A percentile compares a stretch with the other conserved stretches of the same genome.
phyloP scores from a whole-genome alignment of 2,329 filamentous ascomycete genomes.

The Epichloe typhina region DNA sequence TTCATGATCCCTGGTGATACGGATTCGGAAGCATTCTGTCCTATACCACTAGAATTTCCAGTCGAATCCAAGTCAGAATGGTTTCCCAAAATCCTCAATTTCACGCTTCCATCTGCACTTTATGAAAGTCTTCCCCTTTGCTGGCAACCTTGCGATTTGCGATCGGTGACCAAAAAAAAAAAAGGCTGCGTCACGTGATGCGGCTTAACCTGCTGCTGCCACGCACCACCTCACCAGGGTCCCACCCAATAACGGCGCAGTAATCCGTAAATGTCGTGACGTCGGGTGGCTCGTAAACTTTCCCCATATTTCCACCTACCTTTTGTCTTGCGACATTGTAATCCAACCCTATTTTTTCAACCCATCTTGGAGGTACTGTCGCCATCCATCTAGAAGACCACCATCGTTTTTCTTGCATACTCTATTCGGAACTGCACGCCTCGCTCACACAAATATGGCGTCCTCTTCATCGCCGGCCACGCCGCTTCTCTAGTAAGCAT shows the following conservation, averaged over 20 bases:
- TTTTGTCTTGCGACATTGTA: not conserved
- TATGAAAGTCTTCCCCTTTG: not conserved
- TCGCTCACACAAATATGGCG: constrained; percentile 40
- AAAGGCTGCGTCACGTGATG: constrained; percentile 1
- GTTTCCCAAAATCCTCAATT: not conserved
- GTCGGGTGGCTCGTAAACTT: not conserved
- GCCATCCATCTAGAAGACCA: not conserved
- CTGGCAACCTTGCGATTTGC: not conserved
- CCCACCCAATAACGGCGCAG: not conserved
- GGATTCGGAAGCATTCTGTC: constrained; percentile 1
- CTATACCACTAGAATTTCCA: not conserved
- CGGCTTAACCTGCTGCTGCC: no score
- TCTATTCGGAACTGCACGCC: not conserved
- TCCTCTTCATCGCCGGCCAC: constrained; percentile 56
- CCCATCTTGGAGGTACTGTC: not conserved
- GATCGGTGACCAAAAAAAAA: not conserved
- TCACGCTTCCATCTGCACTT: not conserved
- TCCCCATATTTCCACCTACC: not conserved
- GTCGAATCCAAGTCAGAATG: not conserved
- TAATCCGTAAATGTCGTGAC: not conserved
- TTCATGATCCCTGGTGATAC: constrained; percentile 16
- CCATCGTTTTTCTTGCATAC: not conserved
- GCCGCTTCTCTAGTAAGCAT: constrained; percentile 55
- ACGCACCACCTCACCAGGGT: not conserved
- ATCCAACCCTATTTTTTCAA: not conserved